phyloP scores from a whole-genome alignment of 495 filamentous ascomycete species.

The Hypoxylon subgilvum region DNA sequence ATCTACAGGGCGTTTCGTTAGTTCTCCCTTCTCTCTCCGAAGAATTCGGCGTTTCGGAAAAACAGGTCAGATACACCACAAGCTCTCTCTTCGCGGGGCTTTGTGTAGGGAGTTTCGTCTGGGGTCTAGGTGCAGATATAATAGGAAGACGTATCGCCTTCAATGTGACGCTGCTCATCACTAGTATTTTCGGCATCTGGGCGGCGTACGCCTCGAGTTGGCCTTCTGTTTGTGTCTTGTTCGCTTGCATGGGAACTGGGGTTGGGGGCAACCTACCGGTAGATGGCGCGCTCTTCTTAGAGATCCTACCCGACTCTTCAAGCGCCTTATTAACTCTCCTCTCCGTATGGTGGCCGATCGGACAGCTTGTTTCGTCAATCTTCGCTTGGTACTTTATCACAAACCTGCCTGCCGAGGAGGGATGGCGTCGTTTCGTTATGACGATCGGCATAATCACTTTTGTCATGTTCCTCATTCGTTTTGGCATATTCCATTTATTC shows the following conservation, averaged over 20 bases:
- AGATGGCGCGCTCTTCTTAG: slow-evolving; percentile 78
- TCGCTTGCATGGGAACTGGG: slow-evolving; percentile 56
- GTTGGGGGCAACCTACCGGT: slow-evolving; percentile 79
- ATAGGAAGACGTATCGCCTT: slow-evolving; percentile 76
- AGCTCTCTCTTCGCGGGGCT: slow-evolving; percentile 64
- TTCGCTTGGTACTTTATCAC: slow-evolving; percentile 82
- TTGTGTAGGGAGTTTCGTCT: slow-evolving; percentile 75
- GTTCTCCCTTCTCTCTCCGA: slow-evolving; percentile 72
- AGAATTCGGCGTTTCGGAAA: slow-evolving; percentile 66
- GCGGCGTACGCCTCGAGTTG: slow-evolving; percentile 73
- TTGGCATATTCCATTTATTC: slow-evolving; percentile 80
- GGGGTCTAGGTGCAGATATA: slow-evolving; percentile 79
- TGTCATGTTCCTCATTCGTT: slow-evolving; percentile 71
- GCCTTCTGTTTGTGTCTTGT: slow-evolving; percentile 64
- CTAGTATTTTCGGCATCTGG: slow-evolving; percentile 72
- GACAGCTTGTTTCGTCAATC: slow-evolving; percentile 70
- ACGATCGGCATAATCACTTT: slow-evolving; percentile 78
- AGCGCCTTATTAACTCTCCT: slow-evolving; percentile 78
- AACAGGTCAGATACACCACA: slow-evolving; percentile 59
- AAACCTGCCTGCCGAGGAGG: slow-evolving; percentile 70
- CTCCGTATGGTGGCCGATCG: slow-evolving; percentile 82
- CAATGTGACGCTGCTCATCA: slow-evolving; percentile 74
- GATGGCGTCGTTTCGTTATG: slow-evolving; percentile 78
- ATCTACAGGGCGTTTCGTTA: slow-evolving; percentile 72
- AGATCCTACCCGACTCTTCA: slow-evolving; percentile 78